Conservation (phyloP, 1,284 basidiomycete genomes). For the Abortiporus biennis region DNA sequence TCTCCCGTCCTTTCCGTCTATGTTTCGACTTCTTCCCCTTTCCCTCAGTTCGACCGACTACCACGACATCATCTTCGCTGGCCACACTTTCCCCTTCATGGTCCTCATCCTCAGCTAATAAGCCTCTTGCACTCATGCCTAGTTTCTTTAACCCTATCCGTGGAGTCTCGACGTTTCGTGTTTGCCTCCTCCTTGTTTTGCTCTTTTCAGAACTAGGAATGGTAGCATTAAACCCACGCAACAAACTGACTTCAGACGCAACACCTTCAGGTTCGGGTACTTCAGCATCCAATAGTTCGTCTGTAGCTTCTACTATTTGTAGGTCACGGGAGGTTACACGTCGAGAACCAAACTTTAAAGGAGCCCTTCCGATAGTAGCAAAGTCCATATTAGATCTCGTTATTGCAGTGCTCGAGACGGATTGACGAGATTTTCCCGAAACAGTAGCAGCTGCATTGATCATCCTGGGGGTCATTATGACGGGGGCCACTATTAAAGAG, state of each 20-base stretch:
- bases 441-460: slow-evolving; percentile 61
- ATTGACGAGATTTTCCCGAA: slow-evolving; percentile 42
- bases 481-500: slow-evolving; percentile 66
- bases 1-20: slow-evolving; percentile 56
- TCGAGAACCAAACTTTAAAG: slow-evolving; percentile 56
- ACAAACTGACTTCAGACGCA: slow-evolving; percentile 64
- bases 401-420: slow-evolving; percentile 29
- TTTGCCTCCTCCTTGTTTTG: slow-evolving; percentile 68
- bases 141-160: slow-evolving; percentile 74
- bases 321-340: slow-evolving; percentile 78
- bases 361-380: slow-evolving; percentile 67
- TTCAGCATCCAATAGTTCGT: slow-evolving; percentile 66
- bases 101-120: slow-evolving; percentile 61
- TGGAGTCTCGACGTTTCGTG: slow-evolving; percentile 76
- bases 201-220: slow-evolving; percentile 82
- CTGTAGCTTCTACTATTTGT: slow-evolving; percentile 78
- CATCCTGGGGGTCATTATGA: slow-evolving; percentile 85
- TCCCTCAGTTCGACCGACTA: slow-evolving; percentile 40
- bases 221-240: slow-evolving; percentile 88
- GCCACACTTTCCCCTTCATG: slow-evolving; percentile 54
- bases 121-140: slow-evolving; percentile 71
- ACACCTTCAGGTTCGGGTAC: slow-evolving; percentile 65
- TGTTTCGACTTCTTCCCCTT: slow-evolving; percentile 49
- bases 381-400: slow-evolving; percentile 51
- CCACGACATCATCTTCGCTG: slow-evolving; percentile 61